A percentile compares a stretch with the other conserved stretches of the same genome.
phyloP scores from a whole-genome alignment of 805 yeast species.

The Peterozyma xylosa region DNA sequence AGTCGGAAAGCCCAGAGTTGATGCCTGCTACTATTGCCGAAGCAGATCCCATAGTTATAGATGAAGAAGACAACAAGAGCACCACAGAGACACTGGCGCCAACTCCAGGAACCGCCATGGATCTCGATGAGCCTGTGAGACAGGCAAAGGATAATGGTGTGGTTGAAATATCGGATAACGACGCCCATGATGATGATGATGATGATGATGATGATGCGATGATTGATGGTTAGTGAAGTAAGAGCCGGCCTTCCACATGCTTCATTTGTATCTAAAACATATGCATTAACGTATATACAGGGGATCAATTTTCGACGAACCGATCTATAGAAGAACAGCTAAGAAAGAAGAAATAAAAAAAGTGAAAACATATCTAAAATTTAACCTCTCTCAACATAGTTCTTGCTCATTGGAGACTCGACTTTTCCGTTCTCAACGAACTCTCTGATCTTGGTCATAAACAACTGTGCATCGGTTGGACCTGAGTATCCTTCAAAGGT shows the following conservation, averaged over 20 bases:
- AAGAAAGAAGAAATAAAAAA: neutral
- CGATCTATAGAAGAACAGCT: constrained; percentile 3
- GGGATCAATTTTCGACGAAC: neutral
- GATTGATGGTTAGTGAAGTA: constrained; percentile 6
- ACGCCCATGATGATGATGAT: constrained; percentile 2
- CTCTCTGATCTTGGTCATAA: constrained; percentile 64
- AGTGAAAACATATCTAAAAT: neutral
- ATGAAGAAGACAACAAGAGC: constrained; percentile 11
- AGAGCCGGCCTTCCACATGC: neutral
- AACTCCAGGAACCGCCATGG: constrained; percentile 1
- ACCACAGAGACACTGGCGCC: constrained; percentile 9
- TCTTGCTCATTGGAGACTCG: constrained; percentile 22
- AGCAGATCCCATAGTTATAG: neutral
- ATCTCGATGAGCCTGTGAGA: neutral
- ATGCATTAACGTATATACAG: neutral
- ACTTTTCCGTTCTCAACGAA: constrained; percentile 68
- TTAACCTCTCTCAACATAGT: constrained; percentile 24
- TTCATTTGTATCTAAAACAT: neutral
- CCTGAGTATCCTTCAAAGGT: constrained; percentile 64
- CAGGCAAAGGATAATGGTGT: neutral
- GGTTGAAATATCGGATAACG: neutral
- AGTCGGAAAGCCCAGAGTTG: neutral
- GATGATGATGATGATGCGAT: constrained; percentile 7
- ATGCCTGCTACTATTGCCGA: neutral
- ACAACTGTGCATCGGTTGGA: constrained; percentile 65